Percentiles rank a stretch among this genome's conserved stretches.
phyloP scores from a whole-genome alignment of 805 yeast species.

The Teunomyces stri region DNA sequence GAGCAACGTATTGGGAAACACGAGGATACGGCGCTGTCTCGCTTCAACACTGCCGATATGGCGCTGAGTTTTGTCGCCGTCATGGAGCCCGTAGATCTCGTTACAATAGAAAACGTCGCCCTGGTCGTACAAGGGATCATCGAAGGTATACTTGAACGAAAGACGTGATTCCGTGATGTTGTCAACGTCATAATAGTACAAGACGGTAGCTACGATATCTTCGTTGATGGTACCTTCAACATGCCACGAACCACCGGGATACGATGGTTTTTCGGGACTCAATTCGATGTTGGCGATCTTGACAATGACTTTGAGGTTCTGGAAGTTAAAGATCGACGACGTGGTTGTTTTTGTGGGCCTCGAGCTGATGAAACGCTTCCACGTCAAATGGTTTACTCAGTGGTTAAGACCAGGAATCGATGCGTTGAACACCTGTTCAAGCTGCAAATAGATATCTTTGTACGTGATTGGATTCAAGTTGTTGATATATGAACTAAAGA shows the following conservation, averaged over 20 bases:
- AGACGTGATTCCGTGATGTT: slow-evolving; percentile 34
- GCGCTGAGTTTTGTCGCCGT: slow-evolving; percentile 23
- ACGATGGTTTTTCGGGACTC: slow-evolving; percentile 38
- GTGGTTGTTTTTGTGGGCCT: too few relatives aligned
- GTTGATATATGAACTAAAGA: slow-evolving; percentile 36
- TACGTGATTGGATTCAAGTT: slow-evolving; percentile 34
- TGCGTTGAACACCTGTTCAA: slow-evolving; percentile 28
- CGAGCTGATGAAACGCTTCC: too few relatives aligned
- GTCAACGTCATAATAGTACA: slow-evolving; percentile 39
- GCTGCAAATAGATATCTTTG: slow-evolving; percentile 23
- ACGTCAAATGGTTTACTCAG: too few relatives aligned
- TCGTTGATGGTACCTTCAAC: slow-evolving; percentile 42
- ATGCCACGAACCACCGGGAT: slow-evolving; percentile 43
- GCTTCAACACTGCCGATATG: slow-evolving; percentile 26
- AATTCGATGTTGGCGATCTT: slow-evolving; percentile 40
- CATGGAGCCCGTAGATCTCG: slow-evolving; percentile 26
- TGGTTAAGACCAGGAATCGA: slow-evolving; percentile 31
- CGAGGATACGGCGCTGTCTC: slow-evolving; percentile 24
- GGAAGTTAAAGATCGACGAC: slow-evolving; percentile 7
- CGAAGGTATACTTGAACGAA: slow-evolving; percentile 26
- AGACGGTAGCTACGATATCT: slow-evolving; percentile 39
- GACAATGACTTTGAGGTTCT: slow-evolving; percentile 33
- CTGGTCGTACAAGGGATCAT: slow-evolving; percentile 36
- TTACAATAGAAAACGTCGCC: slow-evolving; percentile 23
- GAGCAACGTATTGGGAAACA: slow-evolving; percentile 39